Conservation (phyloP, 148 eudicot genomes). For the Vaccinium myrtillus region DNA sequence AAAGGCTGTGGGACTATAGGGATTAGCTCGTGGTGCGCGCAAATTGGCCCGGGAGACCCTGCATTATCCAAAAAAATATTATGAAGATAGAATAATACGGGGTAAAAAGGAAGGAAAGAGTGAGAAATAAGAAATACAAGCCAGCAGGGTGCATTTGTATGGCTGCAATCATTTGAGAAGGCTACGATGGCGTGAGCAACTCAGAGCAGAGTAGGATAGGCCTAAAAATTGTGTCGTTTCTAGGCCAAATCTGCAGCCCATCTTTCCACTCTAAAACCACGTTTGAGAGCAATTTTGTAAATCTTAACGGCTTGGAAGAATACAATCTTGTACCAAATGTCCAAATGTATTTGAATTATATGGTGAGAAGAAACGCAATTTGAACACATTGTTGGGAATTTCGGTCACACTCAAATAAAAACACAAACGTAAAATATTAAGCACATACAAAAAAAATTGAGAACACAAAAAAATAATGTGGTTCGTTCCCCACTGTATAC, state of each 20-base stretch:
- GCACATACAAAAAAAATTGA: too few relatives aligned
- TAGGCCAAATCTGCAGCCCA: neutral
- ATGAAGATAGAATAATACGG: neutral
- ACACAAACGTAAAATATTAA: too few relatives aligned
- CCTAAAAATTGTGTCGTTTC: neutral
- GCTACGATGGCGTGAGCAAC: neutral
- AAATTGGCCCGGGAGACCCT: too few relatives aligned
- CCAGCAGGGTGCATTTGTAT: neutral
- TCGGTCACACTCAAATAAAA: too few relatives aligned
- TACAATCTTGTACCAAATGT: neutral
- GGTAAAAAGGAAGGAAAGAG: neutral
- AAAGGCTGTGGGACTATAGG: too few relatives aligned
- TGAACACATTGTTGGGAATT: too few relatives aligned
- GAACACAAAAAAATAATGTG: too few relatives aligned
- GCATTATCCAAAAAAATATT: neutral
- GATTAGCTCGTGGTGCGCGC: too few relatives aligned
- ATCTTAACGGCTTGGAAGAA: neutral
- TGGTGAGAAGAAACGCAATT: neutral
- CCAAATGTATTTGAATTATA: neutral
- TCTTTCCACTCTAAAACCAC: neutral
- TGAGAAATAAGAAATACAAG: neutral
- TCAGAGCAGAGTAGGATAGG: neutral
- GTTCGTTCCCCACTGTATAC: too few relatives aligned
- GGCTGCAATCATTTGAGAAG: neutral
- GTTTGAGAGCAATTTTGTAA: too few relatives aligned